Evolutionary conservation across 306 rosid genomes (phyloP).

Genomic region (Pyrus pyrifolia): DNA sequence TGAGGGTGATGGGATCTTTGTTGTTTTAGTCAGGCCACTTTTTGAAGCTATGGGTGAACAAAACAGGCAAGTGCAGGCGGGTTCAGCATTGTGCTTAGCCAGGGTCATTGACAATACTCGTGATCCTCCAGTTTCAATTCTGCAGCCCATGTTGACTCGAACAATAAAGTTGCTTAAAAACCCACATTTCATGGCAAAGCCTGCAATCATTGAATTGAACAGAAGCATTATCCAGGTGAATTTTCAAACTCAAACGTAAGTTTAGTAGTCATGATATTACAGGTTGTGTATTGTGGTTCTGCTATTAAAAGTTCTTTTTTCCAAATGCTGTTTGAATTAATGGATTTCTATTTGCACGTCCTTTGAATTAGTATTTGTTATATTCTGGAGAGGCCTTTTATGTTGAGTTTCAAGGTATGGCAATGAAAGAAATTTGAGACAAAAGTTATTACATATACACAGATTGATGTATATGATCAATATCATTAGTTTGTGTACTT

Average conservation of each 20-base stretch:
- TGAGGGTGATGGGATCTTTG: conserved; percentile 37
- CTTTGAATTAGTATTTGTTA: background rate
- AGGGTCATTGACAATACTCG: conserved; percentile 47
- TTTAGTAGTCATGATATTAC: background rate
- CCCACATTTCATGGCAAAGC: conserved; percentile 73
- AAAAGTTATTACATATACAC: too few species aligned
- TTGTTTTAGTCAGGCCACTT: conserved; percentile 49
- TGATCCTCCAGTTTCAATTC: conserved; percentile 50
- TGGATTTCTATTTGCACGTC: background rate
- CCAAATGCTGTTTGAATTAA: conserved; percentile 1
- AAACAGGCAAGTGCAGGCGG: conserved; percentile 61
- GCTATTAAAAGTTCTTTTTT: background rate
- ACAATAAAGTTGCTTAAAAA: conserved; percentile 64
- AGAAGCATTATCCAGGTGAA: conserved; percentile 56
- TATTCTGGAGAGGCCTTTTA: background rate
- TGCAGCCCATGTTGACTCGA: conserved; percentile 57
- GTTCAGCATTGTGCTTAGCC: conserved; percentile 63
- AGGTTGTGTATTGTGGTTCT: background rate
- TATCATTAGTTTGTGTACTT: background rate
- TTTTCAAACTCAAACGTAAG: background rate
- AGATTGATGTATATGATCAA: background rate
- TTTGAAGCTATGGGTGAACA: conserved; percentile 83
- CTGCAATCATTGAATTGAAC: conserved; percentile 59
- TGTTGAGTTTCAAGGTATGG: background rate
- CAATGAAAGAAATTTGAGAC: background rate